Evolutionary conservation across 441 rosid species (phyloP).

Genomic region (Corymbia calophylla): DNA sequence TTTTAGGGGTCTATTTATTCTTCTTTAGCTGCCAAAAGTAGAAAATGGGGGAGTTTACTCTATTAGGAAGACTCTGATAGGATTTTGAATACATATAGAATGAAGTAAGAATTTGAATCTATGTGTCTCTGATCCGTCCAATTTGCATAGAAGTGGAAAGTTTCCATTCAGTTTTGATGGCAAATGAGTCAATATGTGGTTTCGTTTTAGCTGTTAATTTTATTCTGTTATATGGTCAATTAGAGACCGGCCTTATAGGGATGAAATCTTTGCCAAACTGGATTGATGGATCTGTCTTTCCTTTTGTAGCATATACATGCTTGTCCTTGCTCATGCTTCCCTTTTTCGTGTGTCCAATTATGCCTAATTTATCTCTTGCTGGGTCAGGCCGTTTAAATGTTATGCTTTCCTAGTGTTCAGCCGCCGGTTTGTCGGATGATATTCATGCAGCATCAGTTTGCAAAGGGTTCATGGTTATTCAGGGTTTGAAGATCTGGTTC

Average conservation of each 20-base stretch:
- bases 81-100: not conserved
- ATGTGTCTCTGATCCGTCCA: not conserved
- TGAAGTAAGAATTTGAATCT: not conserved
- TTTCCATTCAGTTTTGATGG: not conserved
- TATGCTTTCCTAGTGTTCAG: not conserved
- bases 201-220: not conserved
- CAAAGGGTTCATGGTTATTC: not conserved
- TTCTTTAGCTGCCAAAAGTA: constrained; percentile 4
- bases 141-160: not conserved
- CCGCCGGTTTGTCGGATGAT: not conserved
- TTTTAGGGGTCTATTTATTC: not conserved
- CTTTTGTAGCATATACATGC: not conserved
- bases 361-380: not conserved
- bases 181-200: not conserved
- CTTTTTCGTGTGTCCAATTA: not conserved
- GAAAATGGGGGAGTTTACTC: not conserved
- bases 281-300: not conserved
- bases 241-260: not conserved
- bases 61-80: not conserved
- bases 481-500: not conserved
- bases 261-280: not conserved
- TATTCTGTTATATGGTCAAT: not conserved
- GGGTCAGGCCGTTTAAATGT: not conserved
- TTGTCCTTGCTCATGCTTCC: not conserved
- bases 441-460: not conserved